These are phyloP conservation scores for Hygrophoropsis aurantiaca DNA, from an alignment of 768 basidiomycete genomes.

Conservation along the genomic window DNA sequence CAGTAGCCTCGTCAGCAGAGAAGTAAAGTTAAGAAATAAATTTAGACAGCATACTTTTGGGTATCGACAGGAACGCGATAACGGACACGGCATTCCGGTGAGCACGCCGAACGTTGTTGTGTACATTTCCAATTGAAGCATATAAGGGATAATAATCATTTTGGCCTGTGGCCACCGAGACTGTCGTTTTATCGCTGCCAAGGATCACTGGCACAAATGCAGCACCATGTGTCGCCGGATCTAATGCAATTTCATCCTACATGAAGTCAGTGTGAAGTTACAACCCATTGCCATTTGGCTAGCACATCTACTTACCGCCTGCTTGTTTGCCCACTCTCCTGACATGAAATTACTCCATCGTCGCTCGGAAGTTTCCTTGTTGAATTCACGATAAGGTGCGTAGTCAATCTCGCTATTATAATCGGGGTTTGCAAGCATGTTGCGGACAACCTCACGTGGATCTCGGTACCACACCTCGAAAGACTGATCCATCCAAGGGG, in stretches of 20 bases:
- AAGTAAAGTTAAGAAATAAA: not conserved
- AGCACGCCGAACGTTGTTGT: constrained; percentile 17
- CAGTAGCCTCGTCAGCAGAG: no score
- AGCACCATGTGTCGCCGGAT: constrained; percentile 11
- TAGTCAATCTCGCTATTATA: constrained; percentile 25
- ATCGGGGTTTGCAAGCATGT: constrained; percentile 19
- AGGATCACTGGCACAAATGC: constrained; percentile 20
- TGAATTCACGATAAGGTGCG: constrained; percentile 15
- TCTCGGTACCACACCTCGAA: constrained; percentile 26
- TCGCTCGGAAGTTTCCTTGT: no score
- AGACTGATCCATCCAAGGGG: constrained; percentile 18
- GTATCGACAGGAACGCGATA: constrained; percentile 24
- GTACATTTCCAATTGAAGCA: constrained; percentile 17
- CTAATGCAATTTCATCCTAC: constrained; percentile 4
- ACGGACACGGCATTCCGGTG: constrained; percentile 15
- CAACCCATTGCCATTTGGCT: not conserved
- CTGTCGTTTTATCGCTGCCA: constrained; percentile 26
- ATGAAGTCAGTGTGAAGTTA: not conserved
- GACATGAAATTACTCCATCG: constrained; percentile 18
- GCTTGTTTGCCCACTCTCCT: constrained; percentile 19
- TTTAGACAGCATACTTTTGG: constrained; percentile 26
- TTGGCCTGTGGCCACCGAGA: constrained; percentile 23
- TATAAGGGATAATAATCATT: constrained; percentile 28
- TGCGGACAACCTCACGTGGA: constrained; percentile 17
- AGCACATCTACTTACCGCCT: constrained; percentile 27